Percentiles rank a stretch among this genome's conserved stretches.
These are phyloP conservation scores for Primulina tabacum DNA, from an alignment of 257 asterid genomes.

Conservation along the genomic window DNA sequence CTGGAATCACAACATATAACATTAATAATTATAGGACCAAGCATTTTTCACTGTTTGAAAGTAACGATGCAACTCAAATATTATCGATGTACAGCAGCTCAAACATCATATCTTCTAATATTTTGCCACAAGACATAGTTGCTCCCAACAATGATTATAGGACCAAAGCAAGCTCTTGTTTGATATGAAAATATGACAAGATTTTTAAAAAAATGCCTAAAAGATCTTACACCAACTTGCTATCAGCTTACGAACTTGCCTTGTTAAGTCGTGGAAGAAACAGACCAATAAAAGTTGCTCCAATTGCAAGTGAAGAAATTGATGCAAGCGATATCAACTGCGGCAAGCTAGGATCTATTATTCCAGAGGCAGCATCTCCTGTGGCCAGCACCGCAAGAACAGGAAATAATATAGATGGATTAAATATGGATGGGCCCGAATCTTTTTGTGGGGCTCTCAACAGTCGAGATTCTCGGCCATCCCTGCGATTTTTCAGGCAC, in stretches of 20 bases:
- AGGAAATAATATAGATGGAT: conserved; percentile 70
- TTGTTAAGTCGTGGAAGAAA: conserved; percentile 67
- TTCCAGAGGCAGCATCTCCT: conserved; percentile 92
- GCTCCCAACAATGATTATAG: not conserved
- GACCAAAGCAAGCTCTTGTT: not conserved
- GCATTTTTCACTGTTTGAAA: not conserved
- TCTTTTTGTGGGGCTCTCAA: conserved; percentile 79
- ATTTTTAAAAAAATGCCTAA: no score
- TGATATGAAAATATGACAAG: not conserved
- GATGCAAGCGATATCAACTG: conserved; percentile 68
- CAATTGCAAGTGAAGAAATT: conserved; percentile 66
- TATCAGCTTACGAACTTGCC: conserved; percentile 44
- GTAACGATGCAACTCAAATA: not conserved
- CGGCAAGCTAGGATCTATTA: conserved; percentile 83
- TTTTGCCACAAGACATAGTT: not conserved
- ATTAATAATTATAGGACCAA: conserved; percentile 13
- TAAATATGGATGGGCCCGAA: conserved; percentile 43
- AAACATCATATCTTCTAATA: not conserved
- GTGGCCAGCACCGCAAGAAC: conserved; percentile 63
- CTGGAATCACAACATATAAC: conserved; percentile 40
- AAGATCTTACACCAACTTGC: not conserved
- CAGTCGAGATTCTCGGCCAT: conserved; percentile 78
- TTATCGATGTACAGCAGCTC: not conserved
- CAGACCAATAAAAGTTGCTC: conserved; percentile 62
- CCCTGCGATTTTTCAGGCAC: conserved; percentile 80